phyloP scores from a whole-genome alignment of 371 early-diverging fungal species.

The Choanephora cucurbitarum region DNA sequence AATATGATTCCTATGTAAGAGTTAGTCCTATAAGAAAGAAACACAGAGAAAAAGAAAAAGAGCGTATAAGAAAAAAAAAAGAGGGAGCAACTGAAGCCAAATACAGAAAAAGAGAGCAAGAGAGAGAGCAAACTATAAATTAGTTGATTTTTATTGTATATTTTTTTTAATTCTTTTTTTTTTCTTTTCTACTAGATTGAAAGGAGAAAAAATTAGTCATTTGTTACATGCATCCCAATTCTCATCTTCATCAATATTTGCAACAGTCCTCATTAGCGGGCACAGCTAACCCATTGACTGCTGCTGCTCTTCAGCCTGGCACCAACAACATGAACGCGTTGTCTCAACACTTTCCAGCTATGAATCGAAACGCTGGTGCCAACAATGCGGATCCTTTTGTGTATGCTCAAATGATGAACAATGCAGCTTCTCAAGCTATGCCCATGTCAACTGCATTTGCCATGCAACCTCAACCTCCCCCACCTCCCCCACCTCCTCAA shows the following conservation, averaged over 20 bases:
- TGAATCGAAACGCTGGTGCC: constrained; percentile 21
- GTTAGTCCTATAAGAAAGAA: too few relatives aligned
- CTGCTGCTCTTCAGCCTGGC: constrained; percentile 15
- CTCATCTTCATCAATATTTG: constrained; percentile 46
- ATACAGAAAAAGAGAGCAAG: too few relatives aligned
- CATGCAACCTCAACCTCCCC: constrained; percentile 32
- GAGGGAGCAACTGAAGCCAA: too few relatives aligned
- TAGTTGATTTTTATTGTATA: too few relatives aligned
- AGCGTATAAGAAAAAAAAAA: too few relatives aligned
- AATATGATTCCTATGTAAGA: too few relatives aligned
- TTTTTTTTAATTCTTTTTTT: too few relatives aligned
- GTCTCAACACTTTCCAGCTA: constrained; percentile 42
- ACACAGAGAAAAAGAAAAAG: too few relatives aligned
- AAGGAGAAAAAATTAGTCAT: too few relatives aligned
- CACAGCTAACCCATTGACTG: constrained; percentile 24
- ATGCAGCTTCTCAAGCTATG: constrained; percentile 21
- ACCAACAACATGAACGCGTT: constrained; percentile 30
- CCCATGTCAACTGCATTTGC: constrained; percentile 20
- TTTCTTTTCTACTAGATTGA: too few relatives aligned
- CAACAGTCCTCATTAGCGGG: constrained; percentile 39
- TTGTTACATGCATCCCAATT: constrained; percentile 30
- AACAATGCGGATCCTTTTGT: constrained; percentile 30
- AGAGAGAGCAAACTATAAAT: too few relatives aligned
- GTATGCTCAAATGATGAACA: constrained; percentile 34
- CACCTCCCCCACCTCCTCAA: constrained; percentile 31